Evolutionary conservation across 495 filamentous ascomycete genomes (phyloP), one percentile per base, ranked within the genome.

Genomic region (Podospora comata): DNA sequence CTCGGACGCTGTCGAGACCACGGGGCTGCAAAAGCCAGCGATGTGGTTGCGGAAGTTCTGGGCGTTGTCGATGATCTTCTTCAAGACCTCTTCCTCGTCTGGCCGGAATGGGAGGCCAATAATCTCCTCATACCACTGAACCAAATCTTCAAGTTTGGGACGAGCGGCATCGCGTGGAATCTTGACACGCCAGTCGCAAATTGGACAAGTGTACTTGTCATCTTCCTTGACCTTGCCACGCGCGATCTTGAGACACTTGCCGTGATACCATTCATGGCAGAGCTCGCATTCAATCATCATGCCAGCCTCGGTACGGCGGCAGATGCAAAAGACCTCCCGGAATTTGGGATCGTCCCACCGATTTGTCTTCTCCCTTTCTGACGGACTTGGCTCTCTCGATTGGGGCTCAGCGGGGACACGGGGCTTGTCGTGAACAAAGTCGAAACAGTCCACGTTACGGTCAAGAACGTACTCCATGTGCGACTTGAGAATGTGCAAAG

Each of bases 211-310:
- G 79, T 97, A 99, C 75, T 96, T 96, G 72, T 98, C 96, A 67
- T 96, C 94, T 72, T 98, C 95, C 80, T 97, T 98, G 68, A 98
- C 91, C 73, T 97, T 98, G 16, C 95, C 95, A 58, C 95, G 87
- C 18, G 96, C 96, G 67, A 99, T 97, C 82, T 99, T 99, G 48
- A 99, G 84, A 75, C 95, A 99, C 79, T 97, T 98, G 54, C 94
- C 93, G 73, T 99, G 95, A 73, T 99, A 99, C 95, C 95, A 99
- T 80, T 99, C 95, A 71, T 97, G 93, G 78, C 95, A 99, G 44
- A 97, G 82, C 77, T 97, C 94, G 79, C 95, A 99, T 76, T 99
- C 95, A 71, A 99, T 97, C 95, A 99, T 99, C 91, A 97, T 94
- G 26, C 95, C 95, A 48, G 94, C 92, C 77, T 99, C 95, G 19